Conservation (phyloP, 345 rosid species). For the Salix arbutifolia region DNA sequence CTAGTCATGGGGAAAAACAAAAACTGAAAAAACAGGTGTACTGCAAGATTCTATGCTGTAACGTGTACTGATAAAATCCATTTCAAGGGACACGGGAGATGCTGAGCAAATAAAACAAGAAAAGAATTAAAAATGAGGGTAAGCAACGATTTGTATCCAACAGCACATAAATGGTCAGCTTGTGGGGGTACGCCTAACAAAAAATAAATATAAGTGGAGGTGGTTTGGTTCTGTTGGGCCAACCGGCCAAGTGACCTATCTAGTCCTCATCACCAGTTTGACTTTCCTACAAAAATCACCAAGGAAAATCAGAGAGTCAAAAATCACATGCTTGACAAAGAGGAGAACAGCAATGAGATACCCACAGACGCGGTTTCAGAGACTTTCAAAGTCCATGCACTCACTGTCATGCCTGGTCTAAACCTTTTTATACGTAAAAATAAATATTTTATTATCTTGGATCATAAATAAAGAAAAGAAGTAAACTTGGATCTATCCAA, state of each 20-base stretch:
- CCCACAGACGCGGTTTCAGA: slow-evolving; percentile 38
- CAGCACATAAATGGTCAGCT: background rate
- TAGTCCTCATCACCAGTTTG: slow-evolving; percentile 17
- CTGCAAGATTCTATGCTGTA: too few relatives aligned
- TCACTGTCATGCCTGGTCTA: background rate
- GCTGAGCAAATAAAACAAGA: background rate
- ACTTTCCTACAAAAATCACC: slow-evolving; percentile 14
- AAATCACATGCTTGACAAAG: background rate
- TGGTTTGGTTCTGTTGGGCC: background rate
- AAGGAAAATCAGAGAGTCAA: slow-evolving; percentile 7
- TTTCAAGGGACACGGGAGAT: background rate
- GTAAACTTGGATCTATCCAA: slow-evolving; percentile 18
- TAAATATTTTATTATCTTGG: background rate
- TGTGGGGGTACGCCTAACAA: background rate
- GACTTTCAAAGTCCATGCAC: slow-evolving; percentile 34
- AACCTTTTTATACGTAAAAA: background rate
- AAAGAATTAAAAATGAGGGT: background rate
- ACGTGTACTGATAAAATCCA: background rate
- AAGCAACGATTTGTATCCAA: background rate
- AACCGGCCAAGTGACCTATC: background rate
- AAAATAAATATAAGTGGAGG: background rate
- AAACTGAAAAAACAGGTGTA: too few relatives aligned
- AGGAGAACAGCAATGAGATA: background rate
- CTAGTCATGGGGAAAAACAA: too few relatives aligned
- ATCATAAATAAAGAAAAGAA: background rate